These are phyloP conservation scores for Laburnicola sp. DNA, from an alignment of 2,329 filamentous ascomycete species.

Conservation along the genomic window DNA sequence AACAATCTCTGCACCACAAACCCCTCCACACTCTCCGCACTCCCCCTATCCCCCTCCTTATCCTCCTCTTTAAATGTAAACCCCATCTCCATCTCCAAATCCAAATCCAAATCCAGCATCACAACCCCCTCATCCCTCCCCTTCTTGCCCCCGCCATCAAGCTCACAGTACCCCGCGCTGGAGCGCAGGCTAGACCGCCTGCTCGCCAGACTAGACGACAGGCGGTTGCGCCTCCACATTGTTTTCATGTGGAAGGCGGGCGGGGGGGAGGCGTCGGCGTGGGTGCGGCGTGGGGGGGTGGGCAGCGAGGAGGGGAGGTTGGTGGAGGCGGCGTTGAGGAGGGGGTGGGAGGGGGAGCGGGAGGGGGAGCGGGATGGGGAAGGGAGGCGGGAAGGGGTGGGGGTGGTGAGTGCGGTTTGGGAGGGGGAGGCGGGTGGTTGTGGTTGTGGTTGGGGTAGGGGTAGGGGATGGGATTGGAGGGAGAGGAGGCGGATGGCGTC, in stretches of 20 bases:
- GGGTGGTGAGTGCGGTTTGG: conserved; percentile 28
- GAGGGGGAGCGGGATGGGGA: conserved; percentile 17
- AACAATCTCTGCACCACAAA: conserved; percentile 26
- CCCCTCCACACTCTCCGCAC: conserved; percentile 13
- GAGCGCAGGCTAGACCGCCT: not conserved
- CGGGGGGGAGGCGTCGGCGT: conserved; percentile 23
- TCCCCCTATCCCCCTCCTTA: not conserved
- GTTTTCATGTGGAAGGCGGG: conserved; percentile 29
- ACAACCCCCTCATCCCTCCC: conserved; percentile 12
- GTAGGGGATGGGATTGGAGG: conserved; percentile 22
- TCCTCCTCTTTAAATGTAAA: no score
- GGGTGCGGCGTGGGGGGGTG: conserved; percentile 23
- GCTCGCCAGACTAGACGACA: no score
- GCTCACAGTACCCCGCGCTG: conserved; percentile 18
- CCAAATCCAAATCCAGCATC: conserved; percentile 25
- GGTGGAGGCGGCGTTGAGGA: conserved; percentile 29
- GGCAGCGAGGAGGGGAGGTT: conserved; percentile 26
- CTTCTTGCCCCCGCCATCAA: conserved; percentile 8
- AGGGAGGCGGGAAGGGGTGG: conserved; percentile 16
- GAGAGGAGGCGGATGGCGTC: conserved; percentile 32
- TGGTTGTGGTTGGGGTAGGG: conserved; percentile 13
- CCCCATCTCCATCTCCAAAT: conserved; percentile 9
- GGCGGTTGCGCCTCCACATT: conserved; percentile 25
- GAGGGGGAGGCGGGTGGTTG: conserved; percentile 15
- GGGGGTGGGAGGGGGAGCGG: no score